These are phyloP conservation scores for Piper longum DNA, from an alignment of 164 flowering plant genomes.

Conservation along the genomic window DNA sequence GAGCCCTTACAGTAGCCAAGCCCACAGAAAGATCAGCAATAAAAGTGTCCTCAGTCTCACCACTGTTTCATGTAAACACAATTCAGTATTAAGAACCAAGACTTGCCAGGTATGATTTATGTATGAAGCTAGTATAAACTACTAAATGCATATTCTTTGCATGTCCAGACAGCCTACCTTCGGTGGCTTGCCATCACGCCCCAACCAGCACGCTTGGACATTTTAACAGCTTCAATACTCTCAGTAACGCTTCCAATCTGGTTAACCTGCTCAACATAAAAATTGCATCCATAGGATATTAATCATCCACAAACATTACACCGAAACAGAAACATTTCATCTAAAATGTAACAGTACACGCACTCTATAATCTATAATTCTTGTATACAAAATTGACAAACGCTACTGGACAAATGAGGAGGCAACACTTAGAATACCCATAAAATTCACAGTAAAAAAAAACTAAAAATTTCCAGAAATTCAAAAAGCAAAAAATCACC, in stretches of 20 bases:
- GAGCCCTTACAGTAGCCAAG: constrained; percentile 24
- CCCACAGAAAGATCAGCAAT: constrained; percentile 41
- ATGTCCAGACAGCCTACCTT: constrained; percentile 7
- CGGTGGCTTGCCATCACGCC: constrained; percentile 37
- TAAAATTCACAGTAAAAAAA: not conserved
- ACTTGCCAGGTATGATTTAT: no score
- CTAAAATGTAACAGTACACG: not conserved
- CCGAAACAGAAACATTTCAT: not conserved
- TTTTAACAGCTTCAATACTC: constrained; percentile 33
- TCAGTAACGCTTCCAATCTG: constrained; percentile 35
- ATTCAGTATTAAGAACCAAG: not conserved
- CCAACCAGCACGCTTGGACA: constrained; percentile 35
- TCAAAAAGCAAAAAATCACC: constrained; percentile 13
- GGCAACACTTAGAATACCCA: not conserved
- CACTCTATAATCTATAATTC: no score
- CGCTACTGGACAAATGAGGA: not conserved
- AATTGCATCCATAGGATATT: not conserved
- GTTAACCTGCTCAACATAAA: constrained; percentile 15
- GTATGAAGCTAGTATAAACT: not conserved
- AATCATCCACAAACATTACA: not conserved
- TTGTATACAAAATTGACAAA: not conserved
- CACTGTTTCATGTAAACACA: constrained; percentile 16
- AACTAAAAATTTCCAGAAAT: not conserved
- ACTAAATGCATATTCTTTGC: not conserved
- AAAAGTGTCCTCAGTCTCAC: constrained; percentile 38